Evolutionary conservation across 257 asterid species (phyloP).

Genomic region (Galeopsis tetrahit): DNA sequence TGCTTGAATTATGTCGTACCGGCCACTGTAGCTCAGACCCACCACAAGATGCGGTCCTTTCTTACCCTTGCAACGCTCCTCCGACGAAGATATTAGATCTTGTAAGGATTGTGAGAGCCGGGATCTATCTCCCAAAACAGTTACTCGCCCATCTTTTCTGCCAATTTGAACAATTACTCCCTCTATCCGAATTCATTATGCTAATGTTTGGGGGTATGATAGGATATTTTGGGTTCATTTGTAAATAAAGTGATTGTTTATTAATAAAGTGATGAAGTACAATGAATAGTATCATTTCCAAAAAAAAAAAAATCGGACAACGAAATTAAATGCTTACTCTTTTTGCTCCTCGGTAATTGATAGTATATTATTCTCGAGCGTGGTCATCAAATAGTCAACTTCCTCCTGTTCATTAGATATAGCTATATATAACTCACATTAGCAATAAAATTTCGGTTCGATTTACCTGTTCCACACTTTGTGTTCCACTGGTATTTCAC

Average conservation of each 20-base stretch:
- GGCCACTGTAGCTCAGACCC: neutral
- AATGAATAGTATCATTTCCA: too few species aligned
- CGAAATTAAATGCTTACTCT: neutral
- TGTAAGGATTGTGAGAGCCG: neutral
- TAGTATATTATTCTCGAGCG: neutral
- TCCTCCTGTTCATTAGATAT: neutral
- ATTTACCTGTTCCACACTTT: too few species aligned
- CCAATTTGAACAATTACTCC: neutral
- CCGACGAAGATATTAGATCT: neutral
- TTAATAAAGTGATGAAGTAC: too few species aligned
- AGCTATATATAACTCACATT: neutral
- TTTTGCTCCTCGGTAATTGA: neutral
- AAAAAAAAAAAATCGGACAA: too few species aligned
- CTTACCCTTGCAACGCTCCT: neutral
- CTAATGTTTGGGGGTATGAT: too few species aligned
- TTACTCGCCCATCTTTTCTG: neutral
- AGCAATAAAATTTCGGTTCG: neutral
- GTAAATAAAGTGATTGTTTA: too few species aligned
- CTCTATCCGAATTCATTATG: too few species aligned
- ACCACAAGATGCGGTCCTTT: neutral
- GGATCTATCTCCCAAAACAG: neutral
- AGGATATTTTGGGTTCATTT: too few species aligned
- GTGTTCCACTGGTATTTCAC: too few species aligned
- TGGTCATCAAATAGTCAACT: neutral
- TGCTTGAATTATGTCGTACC: neutral